Percentiles rank a stretch among this genome's conserved stretches.
Evolutionary conservation across 371 early-diverging fungal genomes (phyloP).

Genomic region (Zychaea mexicana): DNA sequence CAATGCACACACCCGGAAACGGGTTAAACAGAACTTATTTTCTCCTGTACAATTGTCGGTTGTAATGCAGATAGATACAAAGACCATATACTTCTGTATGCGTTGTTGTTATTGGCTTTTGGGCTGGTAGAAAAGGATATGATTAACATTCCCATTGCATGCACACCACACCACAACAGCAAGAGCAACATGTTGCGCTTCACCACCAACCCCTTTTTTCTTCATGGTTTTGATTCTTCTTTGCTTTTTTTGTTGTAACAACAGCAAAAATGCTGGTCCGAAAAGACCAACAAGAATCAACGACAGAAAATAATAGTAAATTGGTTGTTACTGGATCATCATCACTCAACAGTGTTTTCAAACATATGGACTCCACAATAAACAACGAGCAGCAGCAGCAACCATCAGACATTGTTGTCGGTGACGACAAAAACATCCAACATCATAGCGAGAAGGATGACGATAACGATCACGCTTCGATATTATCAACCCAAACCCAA

Average conservation of each 20-base stretch:
- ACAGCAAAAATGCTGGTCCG: background rate
- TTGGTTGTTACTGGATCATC: background rate
- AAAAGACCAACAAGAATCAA: background rate
- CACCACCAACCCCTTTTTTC: background rate
- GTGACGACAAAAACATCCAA: background rate
- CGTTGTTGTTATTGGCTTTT: background rate
- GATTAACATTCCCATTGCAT: background rate
- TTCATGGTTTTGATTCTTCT: background rate
- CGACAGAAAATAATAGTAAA: background rate
- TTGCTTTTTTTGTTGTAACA: background rate
- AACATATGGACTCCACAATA: background rate
- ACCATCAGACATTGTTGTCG: background rate
- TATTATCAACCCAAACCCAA: conserved; percentile 12
- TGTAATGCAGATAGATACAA: background rate
- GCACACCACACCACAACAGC: too few species aligned
- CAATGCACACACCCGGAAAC: too few species aligned
- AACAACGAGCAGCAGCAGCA: background rate
- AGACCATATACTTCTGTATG: background rate
- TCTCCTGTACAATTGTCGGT: background rate
- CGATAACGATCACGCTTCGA: background rate
- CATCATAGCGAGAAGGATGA: background rate
- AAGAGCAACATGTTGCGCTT: background rate
- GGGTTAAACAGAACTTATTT: background rate
- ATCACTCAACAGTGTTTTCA: background rate
- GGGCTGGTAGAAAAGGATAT: background rate